phyloP scores from a whole-genome alignment of 768 basidiomycete species.

The Mrakia hoshinonis region DNA sequence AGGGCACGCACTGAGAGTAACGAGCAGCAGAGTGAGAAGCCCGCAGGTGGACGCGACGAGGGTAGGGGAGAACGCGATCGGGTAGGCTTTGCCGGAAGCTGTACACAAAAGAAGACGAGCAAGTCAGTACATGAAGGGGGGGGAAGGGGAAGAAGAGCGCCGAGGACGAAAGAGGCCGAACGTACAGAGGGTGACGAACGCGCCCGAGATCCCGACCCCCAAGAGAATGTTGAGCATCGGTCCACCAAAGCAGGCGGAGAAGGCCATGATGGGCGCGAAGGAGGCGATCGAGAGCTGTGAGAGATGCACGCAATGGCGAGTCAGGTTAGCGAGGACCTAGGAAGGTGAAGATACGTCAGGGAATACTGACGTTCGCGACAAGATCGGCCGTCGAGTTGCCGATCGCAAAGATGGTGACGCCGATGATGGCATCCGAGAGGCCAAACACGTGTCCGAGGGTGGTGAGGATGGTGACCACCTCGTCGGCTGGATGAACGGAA shows the following conservation, averaged over 20 bases:
- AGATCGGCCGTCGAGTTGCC: conserved; percentile 95
- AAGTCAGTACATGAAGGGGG: not conserved
- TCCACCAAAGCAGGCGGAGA: conserved; percentile 88
- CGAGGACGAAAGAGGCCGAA: too few relatives aligned
- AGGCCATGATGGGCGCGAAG: conserved; percentile 89
- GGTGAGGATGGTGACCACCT: conserved; percentile 25
- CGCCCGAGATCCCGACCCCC: conserved; percentile 84
- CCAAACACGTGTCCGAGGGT: conserved; percentile 87
- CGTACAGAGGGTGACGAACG: conserved; percentile 58
- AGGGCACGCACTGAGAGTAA: conserved; percentile 49
- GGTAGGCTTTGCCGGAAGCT: conserved; percentile 53
- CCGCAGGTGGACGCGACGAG: conserved; percentile 51
- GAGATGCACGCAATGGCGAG: not conserved
- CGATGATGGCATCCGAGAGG: conserved; percentile 87
- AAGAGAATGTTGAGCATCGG: conserved; percentile 34
- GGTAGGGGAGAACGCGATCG: conserved; percentile 70
- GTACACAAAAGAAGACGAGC: not conserved
- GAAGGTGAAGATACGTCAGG: not conserved
- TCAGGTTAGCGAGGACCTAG: not conserved
- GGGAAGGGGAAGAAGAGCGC: not conserved
- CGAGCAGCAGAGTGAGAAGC: conserved; percentile 62
- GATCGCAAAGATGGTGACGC: conserved; percentile 57
- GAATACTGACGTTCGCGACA: conserved; percentile 80
- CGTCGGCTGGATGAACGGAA: conserved; percentile 9
- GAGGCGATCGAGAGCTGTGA: conserved; percentile 67